A percentile compares a stretch with the other conserved stretches of the same genome.
Evolutionary conservation across 176 grass and related monocot species (phyloP).

Genomic region (Poa pratensis): DNA sequence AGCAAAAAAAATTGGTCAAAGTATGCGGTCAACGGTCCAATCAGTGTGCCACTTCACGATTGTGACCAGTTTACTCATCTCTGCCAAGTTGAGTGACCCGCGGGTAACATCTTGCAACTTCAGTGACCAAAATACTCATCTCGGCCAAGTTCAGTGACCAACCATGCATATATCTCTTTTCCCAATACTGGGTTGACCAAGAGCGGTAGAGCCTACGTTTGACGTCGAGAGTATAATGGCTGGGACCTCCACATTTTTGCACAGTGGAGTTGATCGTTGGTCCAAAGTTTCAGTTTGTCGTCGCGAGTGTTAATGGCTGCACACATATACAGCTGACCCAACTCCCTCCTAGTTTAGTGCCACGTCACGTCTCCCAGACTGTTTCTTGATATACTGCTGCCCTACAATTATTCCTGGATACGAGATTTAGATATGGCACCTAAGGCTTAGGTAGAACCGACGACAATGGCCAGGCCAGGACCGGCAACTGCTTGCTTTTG

Average conservation of each 20-base stretch:
- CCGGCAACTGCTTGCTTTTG: background rate
- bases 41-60: too few species aligned
- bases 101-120: too few species aligned
- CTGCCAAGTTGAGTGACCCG: too few species aligned
- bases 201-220: background rate
- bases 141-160: too few species aligned
- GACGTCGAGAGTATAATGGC: background rate
- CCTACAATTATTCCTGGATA: constrained; percentile 12
- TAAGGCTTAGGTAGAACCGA: background rate
- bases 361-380: background rate
- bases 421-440: constrained; percentile 30
- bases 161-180: too few species aligned
- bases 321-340: background rate
- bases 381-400: background rate
- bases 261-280: background rate
- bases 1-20: too few species aligned
- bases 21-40: too few species aligned
- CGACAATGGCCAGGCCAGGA: background rate
- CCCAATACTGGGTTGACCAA: background rate
- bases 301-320: background rate
- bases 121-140: too few species aligned
- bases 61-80: too few species aligned
- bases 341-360: background rate
- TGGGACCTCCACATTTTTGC: background rate
- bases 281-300: background rate